Evolutionary conservation across 768 basidiomycete species (phyloP).

Genomic region (Gymnopilus dilepis): DNA sequence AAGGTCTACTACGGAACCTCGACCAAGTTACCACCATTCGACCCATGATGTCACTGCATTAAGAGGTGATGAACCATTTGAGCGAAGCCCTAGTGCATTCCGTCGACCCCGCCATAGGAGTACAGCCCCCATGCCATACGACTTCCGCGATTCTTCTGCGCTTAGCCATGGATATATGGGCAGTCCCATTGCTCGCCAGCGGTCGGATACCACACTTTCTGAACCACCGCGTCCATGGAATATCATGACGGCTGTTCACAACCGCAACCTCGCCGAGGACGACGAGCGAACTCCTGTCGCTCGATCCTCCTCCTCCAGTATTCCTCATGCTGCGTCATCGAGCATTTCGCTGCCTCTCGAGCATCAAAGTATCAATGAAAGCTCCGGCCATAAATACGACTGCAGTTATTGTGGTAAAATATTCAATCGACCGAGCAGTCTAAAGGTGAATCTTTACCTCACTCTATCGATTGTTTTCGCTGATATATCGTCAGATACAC

Average conservation of each 20-base stretch:
- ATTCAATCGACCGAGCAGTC: constrained; percentile 83
- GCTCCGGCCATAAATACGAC: constrained; percentile 59
- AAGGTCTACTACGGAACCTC: neutral
- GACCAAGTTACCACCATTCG: neutral
- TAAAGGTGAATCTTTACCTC: constrained; percentile 61
- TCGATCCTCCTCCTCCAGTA: constrained; percentile 16
- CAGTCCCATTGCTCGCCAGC: constrained; percentile 15
- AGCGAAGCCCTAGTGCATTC: neutral
- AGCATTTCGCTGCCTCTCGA: constrained; percentile 8
- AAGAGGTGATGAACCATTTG: neutral
- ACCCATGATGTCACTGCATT: neutral
- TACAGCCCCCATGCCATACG: constrained; percentile 11
- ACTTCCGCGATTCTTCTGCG: neutral
- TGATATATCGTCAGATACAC: constrained; percentile 64
- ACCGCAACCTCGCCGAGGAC: constrained; percentile 32
- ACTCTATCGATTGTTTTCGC: neutral
- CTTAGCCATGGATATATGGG: neutral
- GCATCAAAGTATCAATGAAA: constrained; percentile 17
- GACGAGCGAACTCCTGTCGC: constrained; percentile 43
- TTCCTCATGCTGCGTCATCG: neutral
- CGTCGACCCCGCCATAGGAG: constrained; percentile 11
- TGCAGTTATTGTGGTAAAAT: constrained; percentile 81
- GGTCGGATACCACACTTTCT: constrained; percentile 15
- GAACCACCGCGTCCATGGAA: constrained; percentile 26
- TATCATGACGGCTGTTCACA: constrained; percentile 32